These are phyloP conservation scores for Entoloma clypeatum DNA, from an alignment of 1,284 basidiomycete genomes.

Conservation along the genomic window DNA sequence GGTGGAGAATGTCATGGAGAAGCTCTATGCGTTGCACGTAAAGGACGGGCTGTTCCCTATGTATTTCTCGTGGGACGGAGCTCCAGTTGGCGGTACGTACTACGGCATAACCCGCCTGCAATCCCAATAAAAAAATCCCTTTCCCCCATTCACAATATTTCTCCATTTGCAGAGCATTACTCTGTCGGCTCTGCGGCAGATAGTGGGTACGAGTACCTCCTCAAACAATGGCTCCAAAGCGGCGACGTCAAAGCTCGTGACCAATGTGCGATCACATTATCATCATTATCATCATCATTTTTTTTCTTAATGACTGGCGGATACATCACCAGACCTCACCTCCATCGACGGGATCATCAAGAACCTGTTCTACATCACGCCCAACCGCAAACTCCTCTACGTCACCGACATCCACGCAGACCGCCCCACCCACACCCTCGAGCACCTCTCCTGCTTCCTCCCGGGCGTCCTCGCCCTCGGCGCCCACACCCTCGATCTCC, in stretches of 20 bases:
- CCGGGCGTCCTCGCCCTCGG: slow-evolving; percentile 73
- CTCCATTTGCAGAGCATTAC: slow-evolving; percentile 36
- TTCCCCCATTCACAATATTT: not conserved
- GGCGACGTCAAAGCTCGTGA: slow-evolving; percentile 53
- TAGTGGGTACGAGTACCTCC: slow-evolving; percentile 71
- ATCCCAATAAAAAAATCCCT: not conserved
- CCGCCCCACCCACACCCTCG: slow-evolving; percentile 46
- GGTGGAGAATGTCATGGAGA: slow-evolving; percentile 48
- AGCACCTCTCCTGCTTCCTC: slow-evolving; percentile 76
- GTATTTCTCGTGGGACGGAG: no score
- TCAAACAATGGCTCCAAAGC: slow-evolving; percentile 68
- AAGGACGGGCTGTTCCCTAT: slow-evolving; percentile 40
- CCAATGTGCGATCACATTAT: slow-evolving; percentile 35
- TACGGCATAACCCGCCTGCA: no score
- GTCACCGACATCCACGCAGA: slow-evolving; percentile 49
- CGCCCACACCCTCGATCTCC: slow-evolving; percentile 45
- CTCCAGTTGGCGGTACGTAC: no score
- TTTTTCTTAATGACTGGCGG: slow-evolving; percentile 12
- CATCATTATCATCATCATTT: not conserved
- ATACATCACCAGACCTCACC: slow-evolving; percentile 46
- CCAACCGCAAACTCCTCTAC: slow-evolving; percentile 62
- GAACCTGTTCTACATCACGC: slow-evolving; percentile 59
- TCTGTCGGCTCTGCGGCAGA: slow-evolving; percentile 66
- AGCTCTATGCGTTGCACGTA: no score
- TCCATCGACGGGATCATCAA: slow-evolving; percentile 58